Evolutionary conservation across 805 yeast genomes (phyloP).

Genomic region (Scheffersomyces amazonensis): DNA sequence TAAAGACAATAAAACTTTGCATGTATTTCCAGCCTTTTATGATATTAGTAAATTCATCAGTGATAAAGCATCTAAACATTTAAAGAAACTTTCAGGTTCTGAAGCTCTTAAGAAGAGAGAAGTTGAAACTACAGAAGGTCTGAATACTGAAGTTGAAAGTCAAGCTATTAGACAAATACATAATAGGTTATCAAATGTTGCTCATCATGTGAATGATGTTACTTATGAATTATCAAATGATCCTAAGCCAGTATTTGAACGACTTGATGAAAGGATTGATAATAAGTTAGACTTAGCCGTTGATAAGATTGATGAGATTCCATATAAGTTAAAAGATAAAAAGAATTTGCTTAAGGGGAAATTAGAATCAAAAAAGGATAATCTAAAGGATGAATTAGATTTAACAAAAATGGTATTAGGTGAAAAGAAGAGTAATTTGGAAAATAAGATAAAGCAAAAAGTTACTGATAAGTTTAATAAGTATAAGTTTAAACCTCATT

Average conservation of each 20-base stretch:
- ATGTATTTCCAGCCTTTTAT: constrained; percentile 18
- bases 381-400: constrained; percentile 9
- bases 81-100: not conserved
- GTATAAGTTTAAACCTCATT: constrained; percentile 5
- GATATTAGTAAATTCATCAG: constrained; percentile 2
- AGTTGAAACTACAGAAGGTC: not conserved
- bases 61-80: not conserved
- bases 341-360: constrained; percentile 11
- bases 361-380: constrained; percentile 10
- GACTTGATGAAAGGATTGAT: constrained; percentile 17
- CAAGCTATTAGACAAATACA: constrained; percentile 21
- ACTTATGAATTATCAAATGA: constrained; percentile 17
- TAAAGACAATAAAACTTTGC: constrained; percentile 24
- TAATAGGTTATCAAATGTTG: constrained; percentile 10
- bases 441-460: constrained; percentile 4
- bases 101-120: not conserved
- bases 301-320: not conserved
- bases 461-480: not conserved
- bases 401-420: constrained; percentile 2
- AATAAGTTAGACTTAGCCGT: constrained; percentile 7
- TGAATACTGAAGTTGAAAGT: constrained; percentile 7
- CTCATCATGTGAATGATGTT: constrained; percentile 14
- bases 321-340: not conserved
- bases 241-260: constrained; percentile 16
- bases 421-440: constrained; percentile 5